Base-by-base conservation (phyloP, 495 filamentous ascomycete species). In the Aspergillus mulundensis region DNA sequence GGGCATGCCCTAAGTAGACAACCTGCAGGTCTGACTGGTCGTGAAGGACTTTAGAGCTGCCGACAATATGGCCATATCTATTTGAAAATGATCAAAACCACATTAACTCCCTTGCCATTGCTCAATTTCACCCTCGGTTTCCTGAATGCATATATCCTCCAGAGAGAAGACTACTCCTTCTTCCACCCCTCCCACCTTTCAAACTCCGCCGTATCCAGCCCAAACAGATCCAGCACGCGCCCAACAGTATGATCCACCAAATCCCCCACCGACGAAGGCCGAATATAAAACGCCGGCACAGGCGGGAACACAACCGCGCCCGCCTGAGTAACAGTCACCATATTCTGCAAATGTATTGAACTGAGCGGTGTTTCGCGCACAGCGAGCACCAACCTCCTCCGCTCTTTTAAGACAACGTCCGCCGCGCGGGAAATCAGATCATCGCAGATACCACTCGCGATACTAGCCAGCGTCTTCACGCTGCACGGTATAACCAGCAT, bases 331-430 rank as follows among this genome's bases (percentile, higher is more conserved):
- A 77, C 63, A 1, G 55, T 53, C 47, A 76, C 28, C 75, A 79
- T 78, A 53, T 77, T 79, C 8, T 65, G 64, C 25, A 78, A 56
- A 61, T 79, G 75, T 50, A 78, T 77, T 24, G 66, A 65, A 41
- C 72, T 76, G 38, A 79, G 32, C 3, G 76, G 75, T 0, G 75
- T 77, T 52, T 79, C 76, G n/a, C 76, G 45, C 8, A 66, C 64
- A 7, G 70, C 75, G 4, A 78, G 60, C 0, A 79, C 72, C 11
- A 79, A 57, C n/a, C 57, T 54, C 11, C 74, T 59, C 11, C 74
- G 58, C 56, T 79, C 76, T 50, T 79, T 77, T 11, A 79, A 61
- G 60, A 70, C 70, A 0, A 79, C 76, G 51, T 77, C 75, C 10
- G 76, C 75, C 0, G 72, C 67, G 0, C 76, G 67, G 0, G 73